These are phyloP conservation scores for Fraxinus anomala DNA, from an alignment of 257 asterid species.

Conservation along the genomic window DNA sequence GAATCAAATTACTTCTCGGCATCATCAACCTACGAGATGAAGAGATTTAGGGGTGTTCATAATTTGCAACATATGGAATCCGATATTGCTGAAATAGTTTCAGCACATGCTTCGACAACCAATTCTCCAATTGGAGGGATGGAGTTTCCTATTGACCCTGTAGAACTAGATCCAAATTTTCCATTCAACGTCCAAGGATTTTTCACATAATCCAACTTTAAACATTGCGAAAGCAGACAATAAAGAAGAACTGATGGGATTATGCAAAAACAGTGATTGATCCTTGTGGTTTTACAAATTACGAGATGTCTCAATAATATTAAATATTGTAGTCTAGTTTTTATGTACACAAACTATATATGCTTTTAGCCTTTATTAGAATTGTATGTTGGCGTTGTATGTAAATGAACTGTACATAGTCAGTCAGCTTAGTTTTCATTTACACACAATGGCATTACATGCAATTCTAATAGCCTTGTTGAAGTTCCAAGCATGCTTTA, in stretches of 20 bases:
- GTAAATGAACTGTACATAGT: too few species aligned
- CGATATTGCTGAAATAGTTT: constrained; percentile 13
- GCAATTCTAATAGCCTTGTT: not conserved
- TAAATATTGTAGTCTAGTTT: not conserved
- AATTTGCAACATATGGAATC: constrained; percentile 39
- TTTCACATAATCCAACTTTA: constrained; percentile 12
- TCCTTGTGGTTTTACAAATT: not conserved
- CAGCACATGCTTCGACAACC: constrained; percentile 15
- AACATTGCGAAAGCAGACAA: not conserved
- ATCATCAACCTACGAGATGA: constrained; percentile 37
- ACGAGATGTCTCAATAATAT: not conserved
- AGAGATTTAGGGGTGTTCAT: constrained; percentile 25
- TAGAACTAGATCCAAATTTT: constrained; percentile 14
- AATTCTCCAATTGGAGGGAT: constrained; percentile 21
- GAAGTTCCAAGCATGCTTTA: too few species aligned
- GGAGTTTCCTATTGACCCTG: constrained; percentile 24
- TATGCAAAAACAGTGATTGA: not conserved
- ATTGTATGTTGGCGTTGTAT: too few species aligned
- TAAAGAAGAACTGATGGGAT: not conserved
- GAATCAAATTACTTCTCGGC: constrained; percentile 48
- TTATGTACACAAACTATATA: not conserved
- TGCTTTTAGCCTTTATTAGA: not conserved
- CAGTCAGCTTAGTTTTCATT: too few species aligned
- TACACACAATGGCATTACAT: too few species aligned
- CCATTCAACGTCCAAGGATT: constrained; percentile 23